Base-by-base conservation (phyloP, 805 yeast genomes). In the Schizosaccharomyces cryophilus region DNA sequence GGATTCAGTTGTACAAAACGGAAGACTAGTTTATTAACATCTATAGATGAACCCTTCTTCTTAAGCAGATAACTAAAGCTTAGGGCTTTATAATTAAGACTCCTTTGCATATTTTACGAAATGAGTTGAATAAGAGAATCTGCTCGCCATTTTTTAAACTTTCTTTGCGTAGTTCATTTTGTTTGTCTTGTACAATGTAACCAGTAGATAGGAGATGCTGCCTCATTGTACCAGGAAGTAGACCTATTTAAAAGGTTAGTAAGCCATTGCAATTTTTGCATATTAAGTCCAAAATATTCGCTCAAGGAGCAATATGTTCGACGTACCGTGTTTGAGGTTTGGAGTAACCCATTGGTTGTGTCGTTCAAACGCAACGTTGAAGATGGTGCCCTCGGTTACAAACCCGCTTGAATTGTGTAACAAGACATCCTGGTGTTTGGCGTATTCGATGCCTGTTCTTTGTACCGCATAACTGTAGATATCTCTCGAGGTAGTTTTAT, bases 311-410 rank as follows among this genome's bases (percentile, higher is more conserved):
- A 45, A 17, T 1, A 45, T 3, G 17, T 1, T 35, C 40, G 19
- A 29, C 68, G 95, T 87, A 0, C 97, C 97, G 13, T 66, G 63
- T 15, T 80, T 73, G 1, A 80, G 73, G 38, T 88, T 73, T 0
- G 98, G 97, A 0, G 97, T 90, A 3, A 82, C 72, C 90, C 95
- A 93, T 31, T 69, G 68, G 55, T 76, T 78, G 4, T 69, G 69
- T 60, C 80, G 69, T 66, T 68, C 71, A 51, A 88, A 71, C 0
- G 95, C 96, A 11, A 89, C 76, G 66, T 84, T 87, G 15, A 93
- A 81, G 19, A 87, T 82, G 1, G 93, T 80, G 0, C 95, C 94
- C 70, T 90, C 98, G 71, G 83, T 78, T 17, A 87, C 67, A 62
- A 80, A 79, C 6, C 75, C 75, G 0, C 80, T 76, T 5, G 77